phyloP scores from a whole-genome alignment of 345 rosid genomes.

The Excoecaria agallocha region DNA sequence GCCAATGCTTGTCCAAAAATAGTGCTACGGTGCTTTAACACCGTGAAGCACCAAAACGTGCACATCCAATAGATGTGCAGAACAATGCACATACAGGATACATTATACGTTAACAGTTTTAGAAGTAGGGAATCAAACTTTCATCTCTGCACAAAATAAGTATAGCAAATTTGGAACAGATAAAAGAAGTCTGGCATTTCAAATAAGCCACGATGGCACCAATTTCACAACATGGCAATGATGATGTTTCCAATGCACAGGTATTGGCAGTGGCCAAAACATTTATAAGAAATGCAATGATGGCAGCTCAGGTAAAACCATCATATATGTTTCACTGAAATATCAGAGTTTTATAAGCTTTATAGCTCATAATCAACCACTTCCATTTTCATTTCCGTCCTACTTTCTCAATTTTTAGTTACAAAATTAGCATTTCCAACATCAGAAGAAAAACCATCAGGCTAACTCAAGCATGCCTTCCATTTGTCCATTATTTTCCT shows the following conservation, averaged over 20 bases:
- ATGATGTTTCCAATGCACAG: background rate
- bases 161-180: background rate
- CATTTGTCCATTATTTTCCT: background rate
- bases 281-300: background rate
- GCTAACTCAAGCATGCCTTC: background rate
- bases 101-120: background rate
- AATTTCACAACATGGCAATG: no score
- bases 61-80: constrained; percentile 6
- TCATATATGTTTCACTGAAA: background rate
- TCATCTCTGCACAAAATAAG: background rate
- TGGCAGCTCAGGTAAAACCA: background rate
- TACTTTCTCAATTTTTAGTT: background rate
- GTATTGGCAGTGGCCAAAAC: background rate
- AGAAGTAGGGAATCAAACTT: background rate
- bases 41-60: background rate
- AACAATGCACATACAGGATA: background rate
- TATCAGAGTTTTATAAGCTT: background rate
- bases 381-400: background rate
- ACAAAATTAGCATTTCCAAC: background rate
- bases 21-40: background rate
- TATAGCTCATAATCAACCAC: background rate
- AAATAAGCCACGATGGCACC: no score
- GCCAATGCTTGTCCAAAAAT: background rate
- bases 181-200: background rate
- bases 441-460: background rate